phyloP scores from a whole-genome alignment of 2,329 filamentous ascomycete species.

The Scytalidium lignicola region DNA sequence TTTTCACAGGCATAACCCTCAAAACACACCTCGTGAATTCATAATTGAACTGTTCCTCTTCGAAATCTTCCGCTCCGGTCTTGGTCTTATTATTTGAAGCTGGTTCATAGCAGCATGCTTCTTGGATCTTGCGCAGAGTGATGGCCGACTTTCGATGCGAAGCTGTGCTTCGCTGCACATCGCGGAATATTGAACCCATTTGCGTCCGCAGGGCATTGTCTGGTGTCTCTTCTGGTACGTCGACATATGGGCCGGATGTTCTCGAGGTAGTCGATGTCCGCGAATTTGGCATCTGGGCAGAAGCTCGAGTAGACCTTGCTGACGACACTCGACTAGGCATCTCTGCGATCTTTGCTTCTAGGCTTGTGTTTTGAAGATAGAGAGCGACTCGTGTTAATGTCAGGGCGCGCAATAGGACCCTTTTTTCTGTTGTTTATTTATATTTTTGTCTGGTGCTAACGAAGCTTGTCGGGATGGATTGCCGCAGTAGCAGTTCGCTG shows the following conservation, averaged over 20 bases:
- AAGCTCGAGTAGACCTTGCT: slow-evolving; percentile 32
- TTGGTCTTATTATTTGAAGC: slow-evolving; percentile 47
- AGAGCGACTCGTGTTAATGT: too few relatives aligned
- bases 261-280: slow-evolving; percentile 34
- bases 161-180: slow-evolving; percentile 84
- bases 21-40: slow-evolving; percentile 82
- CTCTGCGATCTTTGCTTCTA: slow-evolving; percentile 2
- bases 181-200: slow-evolving; percentile 67
- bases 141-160: slow-evolving; percentile 87
- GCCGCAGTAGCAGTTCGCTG: too few relatives aligned
- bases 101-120: slow-evolving; percentile 69
- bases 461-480: too few relatives aligned
- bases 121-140: slow-evolving; percentile 83
- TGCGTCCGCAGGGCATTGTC: slow-evolving; percentile 67
- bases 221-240: slow-evolving; percentile 67
- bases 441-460: neutral
- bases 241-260: slow-evolving; percentile 27
- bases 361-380: too few relatives aligned
- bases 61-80: slow-evolving; percentile 58
- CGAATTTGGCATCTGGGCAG: slow-evolving; percentile 35
- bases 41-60: slow-evolving; percentile 80
- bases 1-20: slow-evolving; percentile 81
- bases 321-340: slow-evolving; percentile 43
- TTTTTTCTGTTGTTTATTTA: too few relatives aligned
- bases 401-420: too few relatives aligned